Percentiles rank a stretch among this genome's conserved stretches.
Evolutionary conservation across 2,329 filamentous ascomycete species (phyloP).

Genomic region (Septoria petroselini): DNA sequence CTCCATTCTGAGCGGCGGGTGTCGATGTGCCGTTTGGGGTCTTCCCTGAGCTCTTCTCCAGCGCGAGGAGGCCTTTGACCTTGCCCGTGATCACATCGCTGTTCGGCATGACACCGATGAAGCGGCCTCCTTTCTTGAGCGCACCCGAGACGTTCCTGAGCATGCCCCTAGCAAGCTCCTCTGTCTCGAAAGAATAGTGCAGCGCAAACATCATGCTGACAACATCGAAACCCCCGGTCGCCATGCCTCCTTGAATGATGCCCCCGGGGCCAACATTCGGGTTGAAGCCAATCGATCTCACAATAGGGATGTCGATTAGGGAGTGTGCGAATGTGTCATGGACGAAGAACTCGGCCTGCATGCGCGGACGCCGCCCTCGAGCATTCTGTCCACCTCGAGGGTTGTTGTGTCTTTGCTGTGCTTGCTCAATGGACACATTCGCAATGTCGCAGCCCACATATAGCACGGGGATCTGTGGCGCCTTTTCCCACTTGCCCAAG

Average conservation of each 20-base stretch:
- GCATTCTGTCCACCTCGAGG: slow-evolving; percentile 39
- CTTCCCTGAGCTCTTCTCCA: slow-evolving; percentile 42
- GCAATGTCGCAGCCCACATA: slow-evolving; percentile 95
- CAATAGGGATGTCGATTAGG: slow-evolving; percentile 75
- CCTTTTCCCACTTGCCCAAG: slow-evolving; percentile 91
- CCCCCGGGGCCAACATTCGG: slow-evolving; percentile 60
- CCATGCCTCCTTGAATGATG: slow-evolving; percentile 62
- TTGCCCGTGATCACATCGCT: slow-evolving; percentile 81
- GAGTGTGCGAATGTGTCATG: slow-evolving; percentile 91
- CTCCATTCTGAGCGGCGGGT: slow-evolving; percentile 38
- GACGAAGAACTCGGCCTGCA: slow-evolving; percentile 79
- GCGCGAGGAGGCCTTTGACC: slow-evolving; percentile 73
- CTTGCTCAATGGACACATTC: slow-evolving; percentile 87
- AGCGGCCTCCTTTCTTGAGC: slow-evolving; percentile 88
- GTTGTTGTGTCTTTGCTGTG: slow-evolving; percentile 71
- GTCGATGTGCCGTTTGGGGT: slow-evolving; percentile 29
- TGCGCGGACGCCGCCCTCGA: slow-evolving; percentile 42
- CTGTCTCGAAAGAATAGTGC: slow-evolving; percentile 96
- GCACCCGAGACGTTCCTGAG: slow-evolving; percentile 85
- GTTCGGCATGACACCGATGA: slow-evolving; percentile 95
- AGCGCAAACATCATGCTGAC: slow-evolving; percentile 99
- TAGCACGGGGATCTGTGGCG: slow-evolving; percentile 83
- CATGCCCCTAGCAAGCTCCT: slow-evolving; percentile 87
- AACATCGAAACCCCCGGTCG: slow-evolving; percentile 81
- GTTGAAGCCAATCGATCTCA: slow-evolving; percentile 85